Conservation (phyloP, 1,139 yeast species). For the Trichomonascaceae sp. region DNA sequence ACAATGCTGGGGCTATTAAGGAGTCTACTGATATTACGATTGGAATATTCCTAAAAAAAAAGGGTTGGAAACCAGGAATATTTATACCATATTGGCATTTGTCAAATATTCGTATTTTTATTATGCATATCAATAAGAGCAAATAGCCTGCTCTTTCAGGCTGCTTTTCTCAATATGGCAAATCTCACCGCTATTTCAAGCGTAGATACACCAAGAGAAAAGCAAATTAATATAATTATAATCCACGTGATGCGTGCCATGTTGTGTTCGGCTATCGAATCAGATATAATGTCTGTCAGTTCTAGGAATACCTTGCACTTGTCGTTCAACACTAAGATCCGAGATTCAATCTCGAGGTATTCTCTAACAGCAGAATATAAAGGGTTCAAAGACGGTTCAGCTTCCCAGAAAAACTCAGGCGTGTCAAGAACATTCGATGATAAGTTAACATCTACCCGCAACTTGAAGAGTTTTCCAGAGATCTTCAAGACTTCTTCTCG, state of each 20-base stretch:
- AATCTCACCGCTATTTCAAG: constrained; percentile 55
- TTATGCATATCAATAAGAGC: not conserved
- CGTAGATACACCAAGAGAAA: constrained; percentile 66
- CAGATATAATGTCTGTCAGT: constrained; percentile 86
- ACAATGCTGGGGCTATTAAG: constrained; percentile 83
- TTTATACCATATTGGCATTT: not conserved
- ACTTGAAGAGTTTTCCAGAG: constrained; percentile 81
- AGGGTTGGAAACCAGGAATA: not conserved
- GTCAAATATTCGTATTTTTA: not conserved
- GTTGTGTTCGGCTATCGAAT: constrained; percentile 87
- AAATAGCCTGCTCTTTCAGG: not conserved
- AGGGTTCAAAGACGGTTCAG: constrained; percentile 93
- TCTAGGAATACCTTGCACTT: constrained; percentile 91
- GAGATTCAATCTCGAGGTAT: constrained; percentile 86
- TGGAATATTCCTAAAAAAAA: constrained; percentile 42
- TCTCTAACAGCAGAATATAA: constrained; percentile 84
- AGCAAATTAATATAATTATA: constrained; percentile 73
- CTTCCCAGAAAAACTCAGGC: constrained; percentile 94
- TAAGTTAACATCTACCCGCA: constrained; percentile 88
- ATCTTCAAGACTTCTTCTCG: constrained; percentile 76
- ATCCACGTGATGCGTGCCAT: constrained; percentile 90
- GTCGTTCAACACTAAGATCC: constrained; percentile 89
- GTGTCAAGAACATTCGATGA: constrained; percentile 89
- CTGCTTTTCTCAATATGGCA: constrained; percentile 37
- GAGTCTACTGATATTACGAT: constrained; percentile 63